These are phyloP conservation scores for Paracoccidioides lutzii DNA, from an alignment of 2,329 filamentous ascomycete species.

Conservation along the genomic window DNA sequence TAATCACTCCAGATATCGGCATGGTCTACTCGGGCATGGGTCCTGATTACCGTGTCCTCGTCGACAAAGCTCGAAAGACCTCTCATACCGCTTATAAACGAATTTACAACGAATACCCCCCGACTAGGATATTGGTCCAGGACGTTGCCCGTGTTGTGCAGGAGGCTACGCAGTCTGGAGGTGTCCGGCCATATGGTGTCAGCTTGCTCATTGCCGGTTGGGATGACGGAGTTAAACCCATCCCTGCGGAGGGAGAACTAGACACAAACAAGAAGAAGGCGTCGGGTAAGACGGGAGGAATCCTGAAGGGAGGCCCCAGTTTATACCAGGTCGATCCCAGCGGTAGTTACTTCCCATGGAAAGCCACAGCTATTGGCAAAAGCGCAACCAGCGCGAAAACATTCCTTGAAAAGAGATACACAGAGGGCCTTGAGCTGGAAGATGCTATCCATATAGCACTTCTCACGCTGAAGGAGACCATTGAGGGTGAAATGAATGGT, in stretches of 20 bases:
- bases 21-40: constrained; percentile 99
- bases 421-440: constrained; percentile 89
- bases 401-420: constrained; percentile 98
- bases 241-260: constrained; percentile 50
- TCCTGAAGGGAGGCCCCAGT: constrained; percentile 90
- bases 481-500: constrained; percentile 98
- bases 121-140: constrained; percentile 96
- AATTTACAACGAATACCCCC: constrained; percentile 99
- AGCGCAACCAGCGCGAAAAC: constrained; percentile 97
- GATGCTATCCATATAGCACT: constrained; percentile 98
- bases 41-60: constrained; percentile 91
- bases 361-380: constrained; percentile 97
- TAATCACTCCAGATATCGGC: constrained; percentile 97
- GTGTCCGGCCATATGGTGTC: constrained; percentile 93
- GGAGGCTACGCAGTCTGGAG: constrained; percentile 94
- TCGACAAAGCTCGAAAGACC: constrained; percentile 95
- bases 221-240: constrained; percentile 92
- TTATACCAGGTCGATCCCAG: constrained; percentile 99
- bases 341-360: constrained; percentile 98
- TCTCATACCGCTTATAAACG: constrained; percentile 98
- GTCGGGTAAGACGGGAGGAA: constrained; percentile 82
- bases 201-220: constrained; percentile 91
- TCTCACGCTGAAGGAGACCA: constrained; percentile 95
- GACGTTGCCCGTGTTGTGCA: constrained; percentile 97
- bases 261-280: constrained; percentile 54